Evolutionary conservation across 2,329 filamentous ascomycete species (phyloP).

Genomic region (Aspergillus sp.): DNA sequence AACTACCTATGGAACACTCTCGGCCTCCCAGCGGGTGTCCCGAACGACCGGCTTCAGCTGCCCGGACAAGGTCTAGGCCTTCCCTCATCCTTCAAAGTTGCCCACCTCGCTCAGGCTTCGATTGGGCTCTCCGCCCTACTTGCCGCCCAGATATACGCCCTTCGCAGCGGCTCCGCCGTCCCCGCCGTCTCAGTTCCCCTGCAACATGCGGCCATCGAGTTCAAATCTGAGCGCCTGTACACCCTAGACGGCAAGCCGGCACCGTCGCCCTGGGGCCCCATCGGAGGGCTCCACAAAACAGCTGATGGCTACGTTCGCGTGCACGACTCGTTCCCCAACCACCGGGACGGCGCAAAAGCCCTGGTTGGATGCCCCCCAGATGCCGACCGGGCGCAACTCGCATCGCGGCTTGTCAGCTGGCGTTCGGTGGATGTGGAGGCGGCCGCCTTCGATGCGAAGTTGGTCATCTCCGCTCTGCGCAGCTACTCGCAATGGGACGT

Average conservation of each 20-base stretch:
- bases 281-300: constrained; percentile 57
- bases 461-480: constrained; percentile 54
- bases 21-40: no score
- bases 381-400: constrained; percentile 44
- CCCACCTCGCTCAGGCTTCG: no score
- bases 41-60: no score
- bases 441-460: constrained; percentile 42
- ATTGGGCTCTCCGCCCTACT: no score
- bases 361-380: constrained; percentile 45
- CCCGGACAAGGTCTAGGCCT: no score
- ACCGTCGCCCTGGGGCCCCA: constrained; percentile 41
- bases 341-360: constrained; percentile 47
- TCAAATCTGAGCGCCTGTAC: constrained; percentile 56
- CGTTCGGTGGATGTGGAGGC: constrained; percentile 53
- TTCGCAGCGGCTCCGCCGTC: no score
- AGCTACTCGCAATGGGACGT: constrained; percentile 56
- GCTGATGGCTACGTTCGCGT: constrained; percentile 57
- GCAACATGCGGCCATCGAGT: constrained; percentile 43
- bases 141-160: no score
- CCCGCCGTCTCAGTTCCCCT: no score
- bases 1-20: no score
- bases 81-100: no score
- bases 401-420: constrained; percentile 43
- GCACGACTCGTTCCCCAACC: constrained; percentile 58
- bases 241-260: constrained; percentile 41